Base-by-base conservation (phyloP, 2,329 filamentous ascomycete species). In the Ustulina deusta region DNA sequence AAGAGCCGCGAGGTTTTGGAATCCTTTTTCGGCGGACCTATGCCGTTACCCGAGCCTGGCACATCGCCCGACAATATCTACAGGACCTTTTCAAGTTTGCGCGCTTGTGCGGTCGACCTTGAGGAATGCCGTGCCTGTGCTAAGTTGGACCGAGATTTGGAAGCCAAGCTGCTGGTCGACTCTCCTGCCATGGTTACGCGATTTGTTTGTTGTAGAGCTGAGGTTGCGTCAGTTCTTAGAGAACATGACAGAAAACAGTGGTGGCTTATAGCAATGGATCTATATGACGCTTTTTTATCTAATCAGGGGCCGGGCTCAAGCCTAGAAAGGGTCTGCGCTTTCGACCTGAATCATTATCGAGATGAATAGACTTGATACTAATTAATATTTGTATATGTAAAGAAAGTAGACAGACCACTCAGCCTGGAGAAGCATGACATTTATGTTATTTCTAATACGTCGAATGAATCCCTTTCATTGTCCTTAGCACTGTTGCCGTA, bases 311-410 rank as follows among this genome's bases (percentile, higher is more conserved):
- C 64, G 25, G 59, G 38, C 57, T 59, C 66, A 15, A 52, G 36
- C 2, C 32, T 69, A 61, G 69, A 71, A 17, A 66, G 65, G 32
- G 58, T 66, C 25, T 68, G 68, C 60, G 65, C 65, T n/a, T 70
- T 63, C 29, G 63, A 70, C 59, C 61, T 68, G 51, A 38, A 57
- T 49, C 56, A 60, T 51, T 63, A 59, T 67, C 58, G 63, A 49
- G 38, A 55, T 46, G 15, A 61, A 61, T 56, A 34, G 25, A 59
- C 20, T 7, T 57, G 42, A 20, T 25, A 25, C 20, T 7, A 1
- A 13, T 22, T 25, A 25, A n/a, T 25, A 48, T 7, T 48, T 48
- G 20, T 48, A 48, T 48, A 13, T 4, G n/a, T 48, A 15, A 25
- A 25, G 20, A 25, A 48, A 10, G 22, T 48, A 25, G 20, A 48